Percentiles rank a stretch among this genome's conserved stretches.
These are phyloP conservation scores for Aspergillus amoenus DNA, from an alignment of 2,329 filamentous ascomycete species.

Conservation along the genomic window DNA sequence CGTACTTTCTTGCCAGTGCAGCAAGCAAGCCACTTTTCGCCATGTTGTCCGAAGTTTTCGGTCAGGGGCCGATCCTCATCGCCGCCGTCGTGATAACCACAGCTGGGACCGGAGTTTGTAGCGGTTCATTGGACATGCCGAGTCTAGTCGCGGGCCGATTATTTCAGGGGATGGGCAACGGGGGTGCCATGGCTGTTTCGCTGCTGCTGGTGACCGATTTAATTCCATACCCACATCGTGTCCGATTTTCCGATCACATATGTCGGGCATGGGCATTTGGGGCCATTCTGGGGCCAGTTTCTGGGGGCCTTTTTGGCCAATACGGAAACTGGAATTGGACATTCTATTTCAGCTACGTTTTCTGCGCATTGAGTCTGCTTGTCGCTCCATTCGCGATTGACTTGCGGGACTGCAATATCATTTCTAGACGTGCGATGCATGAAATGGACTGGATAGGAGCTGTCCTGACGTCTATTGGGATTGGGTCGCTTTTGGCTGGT, in stretches of 20 bases:
- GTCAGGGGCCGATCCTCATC: slow-evolving; percentile 47
- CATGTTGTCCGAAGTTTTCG: slow-evolving; percentile 42
- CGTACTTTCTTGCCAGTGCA: slow-evolving; percentile 45
- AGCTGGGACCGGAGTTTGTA: slow-evolving; percentile 47
- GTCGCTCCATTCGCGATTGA: slow-evolving; percentile 32
- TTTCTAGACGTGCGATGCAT: slow-evolving; percentile 22
- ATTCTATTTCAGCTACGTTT: slow-evolving; percentile 35
- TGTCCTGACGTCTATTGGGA: slow-evolving; percentile 38
- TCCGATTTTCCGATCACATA: slow-evolving; percentile 34
- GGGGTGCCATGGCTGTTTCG: slow-evolving; percentile 45
- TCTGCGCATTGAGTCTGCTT: slow-evolving; percentile 29
- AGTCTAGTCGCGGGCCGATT: slow-evolving; percentile 45
- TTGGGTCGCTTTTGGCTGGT: slow-evolving; percentile 42
- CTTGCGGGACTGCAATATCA: slow-evolving; percentile 24
- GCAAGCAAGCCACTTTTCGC: slow-evolving; percentile 29
- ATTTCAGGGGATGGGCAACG: slow-evolving; percentile 49
- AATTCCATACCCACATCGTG: slow-evolving; percentile 33
- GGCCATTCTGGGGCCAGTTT: slow-evolving; percentile 26
- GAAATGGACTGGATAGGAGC: slow-evolving; percentile 46
- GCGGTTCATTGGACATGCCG: slow-evolving; percentile 35
- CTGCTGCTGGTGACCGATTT: slow-evolving; percentile 46
- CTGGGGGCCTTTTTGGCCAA: slow-evolving; percentile 29
- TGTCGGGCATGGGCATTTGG: slow-evolving; percentile 33
- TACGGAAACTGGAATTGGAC: slow-evolving; percentile 26
- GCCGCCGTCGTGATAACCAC: slow-evolving; percentile 47